Percentiles rank a stretch among this genome's conserved stretches.
Conservation (phyloP, 2,329 filamentous ascomycete genomes). For the Scytalidium sp. region DNA sequence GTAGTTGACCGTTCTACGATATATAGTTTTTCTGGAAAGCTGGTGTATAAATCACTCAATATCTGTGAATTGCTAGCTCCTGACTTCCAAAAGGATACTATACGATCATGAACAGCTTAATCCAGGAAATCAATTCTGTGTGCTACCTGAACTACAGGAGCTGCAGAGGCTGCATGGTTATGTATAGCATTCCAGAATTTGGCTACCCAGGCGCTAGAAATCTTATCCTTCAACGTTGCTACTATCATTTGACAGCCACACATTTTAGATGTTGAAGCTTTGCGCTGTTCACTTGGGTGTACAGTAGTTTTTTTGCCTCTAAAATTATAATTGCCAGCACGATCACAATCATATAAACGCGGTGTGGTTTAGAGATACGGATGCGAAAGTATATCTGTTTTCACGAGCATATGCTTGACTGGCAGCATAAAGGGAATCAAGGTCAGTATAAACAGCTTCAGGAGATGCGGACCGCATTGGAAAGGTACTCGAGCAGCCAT, state of each 20-base stretch:
- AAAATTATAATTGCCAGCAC: background rate
- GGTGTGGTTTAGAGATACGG: background rate
- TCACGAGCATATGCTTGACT: background rate
- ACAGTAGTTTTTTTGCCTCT: background rate
- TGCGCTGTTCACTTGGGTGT: background rate
- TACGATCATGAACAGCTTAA: background rate
- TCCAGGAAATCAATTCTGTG: background rate
- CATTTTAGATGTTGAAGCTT: background rate
- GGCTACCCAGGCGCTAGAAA: background rate
- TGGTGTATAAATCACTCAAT: background rate
- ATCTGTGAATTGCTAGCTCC: background rate
- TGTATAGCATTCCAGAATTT: background rate
- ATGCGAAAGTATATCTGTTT: background rate
- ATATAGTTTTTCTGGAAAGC: background rate
- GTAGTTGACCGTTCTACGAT: no score
- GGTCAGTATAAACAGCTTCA: background rate
- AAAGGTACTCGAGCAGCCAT: background rate
- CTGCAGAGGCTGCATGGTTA: background rate
- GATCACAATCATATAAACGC: background rate
- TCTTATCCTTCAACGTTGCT: background rate
- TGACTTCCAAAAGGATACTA: background rate
- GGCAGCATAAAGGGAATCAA: background rate
- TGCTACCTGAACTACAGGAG: background rate
- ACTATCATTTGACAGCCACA: background rate
- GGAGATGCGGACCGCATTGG: background rate